Percentiles rank a stretch among this genome's conserved stretches.
These are phyloP conservation scores for Talaromyces sp. DNA, from an alignment of 2,329 filamentous ascomycete genomes.

Conservation along the genomic window DNA sequence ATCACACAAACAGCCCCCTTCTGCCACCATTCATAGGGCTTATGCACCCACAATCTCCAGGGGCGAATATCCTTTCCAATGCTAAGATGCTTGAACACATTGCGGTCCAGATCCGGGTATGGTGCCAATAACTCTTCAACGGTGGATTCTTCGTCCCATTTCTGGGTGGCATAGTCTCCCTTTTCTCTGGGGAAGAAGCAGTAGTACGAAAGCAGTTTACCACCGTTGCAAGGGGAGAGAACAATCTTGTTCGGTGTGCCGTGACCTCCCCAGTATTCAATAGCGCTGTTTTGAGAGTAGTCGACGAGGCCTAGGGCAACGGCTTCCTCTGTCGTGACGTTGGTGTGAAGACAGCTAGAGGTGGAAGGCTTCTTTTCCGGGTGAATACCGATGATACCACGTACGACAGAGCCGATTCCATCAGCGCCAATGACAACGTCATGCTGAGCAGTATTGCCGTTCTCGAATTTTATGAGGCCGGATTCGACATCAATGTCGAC, in stretches of 20 bases:
- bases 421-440: conserved; percentile 63
- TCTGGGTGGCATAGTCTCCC: conserved; percentile 59
- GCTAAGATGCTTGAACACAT: conserved; percentile 55
- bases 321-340: conserved; percentile 60
- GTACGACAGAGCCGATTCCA: conserved; percentile 64
- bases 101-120: conserved; percentile 57
- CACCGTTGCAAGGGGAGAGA: conserved; percentile 64
- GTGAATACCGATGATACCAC: conserved; percentile 59
- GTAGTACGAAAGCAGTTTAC: conserved; percentile 64
- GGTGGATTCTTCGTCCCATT: conserved; percentile 55
- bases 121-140: conserved; percentile 59
- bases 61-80: conserved; percentile 62
- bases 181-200: conserved; percentile 62
- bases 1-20: conserved; percentile 55
- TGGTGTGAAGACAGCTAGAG: conserved; percentile 62
- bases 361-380: conserved; percentile 59
- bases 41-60: conserved; percentile 54
- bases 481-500: conserved; percentile 51
- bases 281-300: conserved; percentile 57
- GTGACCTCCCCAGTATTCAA: conserved; percentile 67
- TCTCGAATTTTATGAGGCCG: conserved; percentile 52
- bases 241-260: conserved; percentile 68
- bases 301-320: conserved; percentile 59
- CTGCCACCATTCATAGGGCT: conserved; percentile 57
- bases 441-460: conserved; percentile 50